Percentiles rank a stretch among this genome's conserved stretches.
Evolutionary conservation across 1,139 yeast genomes (phyloP).

Genomic region (Hansenula lynferdii): DNA sequence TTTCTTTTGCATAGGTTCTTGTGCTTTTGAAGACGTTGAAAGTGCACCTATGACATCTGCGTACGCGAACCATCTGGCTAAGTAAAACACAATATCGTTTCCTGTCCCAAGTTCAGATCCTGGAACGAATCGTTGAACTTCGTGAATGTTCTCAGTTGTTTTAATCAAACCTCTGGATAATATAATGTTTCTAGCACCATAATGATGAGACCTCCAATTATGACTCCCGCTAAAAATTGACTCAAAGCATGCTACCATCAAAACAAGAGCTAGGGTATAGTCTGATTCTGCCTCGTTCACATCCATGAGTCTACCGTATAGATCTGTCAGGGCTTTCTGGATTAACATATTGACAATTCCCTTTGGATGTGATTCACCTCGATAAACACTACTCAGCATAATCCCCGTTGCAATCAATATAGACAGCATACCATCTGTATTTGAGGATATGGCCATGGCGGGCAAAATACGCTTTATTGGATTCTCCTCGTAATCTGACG

Average conservation of each 20-base stretch:
- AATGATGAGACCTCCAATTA: conserved; percentile 60
- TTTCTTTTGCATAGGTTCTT: conserved; percentile 5
- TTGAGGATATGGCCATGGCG: conserved; percentile 59
- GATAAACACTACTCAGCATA: conserved; percentile 32
- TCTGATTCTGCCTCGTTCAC: conserved; percentile 53
- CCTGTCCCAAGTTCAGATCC: conserved; percentile 19
- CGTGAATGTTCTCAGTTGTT: no score
- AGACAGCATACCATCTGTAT: conserved; percentile 49
- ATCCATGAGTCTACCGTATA: conserved; percentile 47
- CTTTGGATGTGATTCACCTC: conserved; percentile 21
- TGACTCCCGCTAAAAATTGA: conserved; percentile 42
- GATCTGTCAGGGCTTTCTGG: conserved; percentile 52
- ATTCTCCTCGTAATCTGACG: conserved; percentile 49
- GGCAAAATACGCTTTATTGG: conserved; percentile 68
- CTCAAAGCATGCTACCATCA: conserved; percentile 60
- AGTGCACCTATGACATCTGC: conserved; percentile 65
- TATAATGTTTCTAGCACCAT: conserved; percentile 68
- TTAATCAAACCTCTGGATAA: conserved; percentile 47
- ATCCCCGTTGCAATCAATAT: conserved; percentile 67
- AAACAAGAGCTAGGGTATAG: conserved; percentile 60
- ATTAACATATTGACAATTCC: conserved; percentile 41
- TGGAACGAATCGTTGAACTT: no score
- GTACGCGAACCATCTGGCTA: conserved; percentile 70
- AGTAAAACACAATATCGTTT: conserved; percentile 49
- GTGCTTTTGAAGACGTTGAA: conserved; percentile 25